Conservation (phyloP, 2,329 filamentous ascomycete species). For the Pseudonectria buxi region DNA sequence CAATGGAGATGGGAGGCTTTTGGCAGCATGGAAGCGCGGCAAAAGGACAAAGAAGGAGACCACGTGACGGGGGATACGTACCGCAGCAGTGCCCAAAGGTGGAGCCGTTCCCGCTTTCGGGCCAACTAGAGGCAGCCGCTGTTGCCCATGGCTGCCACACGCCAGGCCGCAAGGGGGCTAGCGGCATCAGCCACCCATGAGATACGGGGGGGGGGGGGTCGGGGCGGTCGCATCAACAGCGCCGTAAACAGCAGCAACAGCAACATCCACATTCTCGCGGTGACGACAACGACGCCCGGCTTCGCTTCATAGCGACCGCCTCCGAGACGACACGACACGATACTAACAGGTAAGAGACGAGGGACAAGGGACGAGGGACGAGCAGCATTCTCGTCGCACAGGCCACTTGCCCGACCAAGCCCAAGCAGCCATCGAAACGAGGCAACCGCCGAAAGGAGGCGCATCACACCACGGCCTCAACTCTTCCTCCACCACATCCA, state of each 20-base stretch:
- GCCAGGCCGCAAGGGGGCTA: constrained; percentile 17
- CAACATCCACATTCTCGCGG: constrained; percentile 19
- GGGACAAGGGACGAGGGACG: too few species aligned
- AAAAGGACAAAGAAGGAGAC: too few species aligned
- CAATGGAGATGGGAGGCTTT: too few species aligned
- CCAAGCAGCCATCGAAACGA: too few species aligned
- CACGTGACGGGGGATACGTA: constrained; percentile 10
- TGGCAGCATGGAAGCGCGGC: too few species aligned
- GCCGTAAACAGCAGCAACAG: constrained; percentile 19
- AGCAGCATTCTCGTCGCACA: too few species aligned
- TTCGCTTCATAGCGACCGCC: constrained; percentile 19
- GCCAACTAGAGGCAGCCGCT: constrained; percentile 5
- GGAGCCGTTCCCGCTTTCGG: constrained; percentile 4
- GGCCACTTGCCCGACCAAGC: too few species aligned
- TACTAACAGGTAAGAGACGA: too few species aligned
- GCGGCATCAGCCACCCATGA: constrained; percentile 15
- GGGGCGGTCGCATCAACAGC: constrained; percentile 22
- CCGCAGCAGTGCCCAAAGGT: constrained; percentile 13
- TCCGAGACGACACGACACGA: too few species aligned
- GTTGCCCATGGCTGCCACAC: constrained; percentile 28
- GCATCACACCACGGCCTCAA: neutral
- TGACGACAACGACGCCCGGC: constrained; percentile 20
- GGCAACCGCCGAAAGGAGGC: too few species aligned
- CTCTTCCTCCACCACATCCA: constrained; percentile 9
- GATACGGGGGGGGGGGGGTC: constrained; percentile 16